These are phyloP conservation scores for Austropuccinia psidii DNA, from an alignment of 1,284 basidiomycete species.

Conservation along the genomic window DNA sequence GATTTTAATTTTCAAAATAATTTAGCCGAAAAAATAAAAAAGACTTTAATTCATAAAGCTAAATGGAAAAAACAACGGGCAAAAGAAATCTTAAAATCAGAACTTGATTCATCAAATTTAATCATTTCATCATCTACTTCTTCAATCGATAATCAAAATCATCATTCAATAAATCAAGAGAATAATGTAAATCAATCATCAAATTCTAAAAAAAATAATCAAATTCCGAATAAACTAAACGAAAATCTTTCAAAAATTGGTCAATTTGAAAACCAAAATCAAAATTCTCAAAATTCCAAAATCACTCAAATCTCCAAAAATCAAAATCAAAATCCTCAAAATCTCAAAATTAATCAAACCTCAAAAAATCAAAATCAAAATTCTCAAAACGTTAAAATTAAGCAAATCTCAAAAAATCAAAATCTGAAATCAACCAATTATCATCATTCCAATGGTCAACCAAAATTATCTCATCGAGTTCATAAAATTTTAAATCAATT, in stretches of 20 bases:
- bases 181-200: background rate
- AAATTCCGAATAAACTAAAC: background rate
- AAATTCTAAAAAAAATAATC: background rate
- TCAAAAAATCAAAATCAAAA: background rate
- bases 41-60: conserved; percentile 28
- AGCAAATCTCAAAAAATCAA: background rate
- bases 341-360: background rate
- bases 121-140: background rate
- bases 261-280: background rate
- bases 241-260: background rate
- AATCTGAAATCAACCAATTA: no score
- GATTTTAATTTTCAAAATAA: background rate
- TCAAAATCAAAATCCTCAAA: background rate
- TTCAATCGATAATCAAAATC: background rate
- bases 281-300: background rate
- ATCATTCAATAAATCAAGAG: background rate
- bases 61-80: conserved; percentile 30
- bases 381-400: background rate
- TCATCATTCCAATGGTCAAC: conserved; percentile 27
- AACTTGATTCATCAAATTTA: background rate
- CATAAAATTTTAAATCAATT: conserved; percentile 15
- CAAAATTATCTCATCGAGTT: conserved; percentile 7
- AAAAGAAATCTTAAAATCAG: conserved; percentile 25
- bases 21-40: conserved; percentile 30
- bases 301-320: background rate